Conservation (phyloP, 768 basidiomycete genomes). For the Coprinellus micaceus region DNA sequence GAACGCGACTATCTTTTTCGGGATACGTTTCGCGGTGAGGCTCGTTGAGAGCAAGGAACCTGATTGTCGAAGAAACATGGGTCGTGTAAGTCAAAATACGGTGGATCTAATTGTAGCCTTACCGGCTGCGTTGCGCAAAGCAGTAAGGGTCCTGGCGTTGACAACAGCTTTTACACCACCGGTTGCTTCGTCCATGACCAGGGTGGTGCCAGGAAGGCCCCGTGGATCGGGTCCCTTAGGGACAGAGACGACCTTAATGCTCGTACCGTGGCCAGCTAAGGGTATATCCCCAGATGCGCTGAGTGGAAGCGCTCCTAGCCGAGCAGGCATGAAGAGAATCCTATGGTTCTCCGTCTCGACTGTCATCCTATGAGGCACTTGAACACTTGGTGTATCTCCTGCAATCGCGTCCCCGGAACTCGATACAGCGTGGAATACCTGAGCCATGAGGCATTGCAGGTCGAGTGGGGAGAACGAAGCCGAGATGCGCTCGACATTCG, state of each 20-base stretch:
- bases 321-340: conserved; percentile 81
- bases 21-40: conserved; percentile 41
- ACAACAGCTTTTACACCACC: conserved; percentile 72
- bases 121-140: conserved; percentile 82
- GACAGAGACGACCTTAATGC: conserved; percentile 80
- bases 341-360: conserved; percentile 54
- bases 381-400: conserved; percentile 17
- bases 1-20: conserved; percentile 54
- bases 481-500: conserved; percentile 53
- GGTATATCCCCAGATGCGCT: conserved; percentile 1
- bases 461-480: conserved; percentile 40
- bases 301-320: conserved; percentile 32
- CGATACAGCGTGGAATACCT: conserved; percentile 49
- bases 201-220: conserved; percentile 74
- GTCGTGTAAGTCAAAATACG: no score
- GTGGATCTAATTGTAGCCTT: no score
- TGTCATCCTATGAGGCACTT: conserved; percentile 58
- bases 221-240: conserved; percentile 44
- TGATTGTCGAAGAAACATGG: no score
- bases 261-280: conserved; percentile 39
- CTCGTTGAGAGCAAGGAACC: conserved; percentile 67
- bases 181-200: conserved; percentile 67
- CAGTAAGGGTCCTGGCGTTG: conserved; percentile 75
- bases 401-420: conserved; percentile 9
- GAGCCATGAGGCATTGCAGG: conserved; percentile 54